phyloP scores from a whole-genome alignment of 2,329 filamentous ascomycete species.

The Erysiphe pulchra region DNA sequence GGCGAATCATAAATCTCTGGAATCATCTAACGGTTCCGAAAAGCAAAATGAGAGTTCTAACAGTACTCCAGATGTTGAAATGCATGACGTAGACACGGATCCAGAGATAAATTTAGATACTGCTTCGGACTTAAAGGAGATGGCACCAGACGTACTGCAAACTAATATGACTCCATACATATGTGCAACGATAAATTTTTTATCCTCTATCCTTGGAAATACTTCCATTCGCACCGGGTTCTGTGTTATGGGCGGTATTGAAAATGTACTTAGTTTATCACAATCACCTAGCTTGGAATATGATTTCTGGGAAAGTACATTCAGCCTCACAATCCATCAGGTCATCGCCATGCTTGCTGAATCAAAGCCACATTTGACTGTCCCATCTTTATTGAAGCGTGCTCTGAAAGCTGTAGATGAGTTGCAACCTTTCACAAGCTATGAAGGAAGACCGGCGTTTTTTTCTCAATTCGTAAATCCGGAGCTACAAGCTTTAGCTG shows the following conservation, averaged over 20 bases:
- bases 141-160: not conserved
- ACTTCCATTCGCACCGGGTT: slow-evolving; percentile 24
- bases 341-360: slow-evolving; percentile 62
- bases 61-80: slow-evolving; percentile 35
- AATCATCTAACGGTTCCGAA: slow-evolving; percentile 3
- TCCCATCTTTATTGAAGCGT: slow-evolving; percentile 58
- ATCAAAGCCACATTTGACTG: slow-evolving; percentile 49
- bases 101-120: not conserved
- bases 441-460: slow-evolving; percentile 29
- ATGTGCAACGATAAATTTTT: slow-evolving; percentile 49
- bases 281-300: slow-evolving; percentile 59
- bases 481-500: slow-evolving; percentile 14
- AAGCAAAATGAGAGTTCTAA: slow-evolving; percentile 7
- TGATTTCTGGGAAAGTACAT: slow-evolving; percentile 39
- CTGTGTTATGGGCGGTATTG: slow-evolving; percentile 54
- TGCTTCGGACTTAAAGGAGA: not conserved
- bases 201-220: slow-evolving; percentile 19
- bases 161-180: slow-evolving; percentile 29
- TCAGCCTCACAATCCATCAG: slow-evolving; percentile 43
- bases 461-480: slow-evolving; percentile 40
- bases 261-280: slow-evolving; percentile 61
- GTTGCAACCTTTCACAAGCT: slow-evolving; percentile 35
- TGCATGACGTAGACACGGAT: slow-evolving; percentile 27
- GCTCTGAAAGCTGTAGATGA: slow-evolving; percentile 42
- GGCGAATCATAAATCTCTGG: slow-evolving; percentile 19